These are phyloP conservation scores for Przewalskia tangutica DNA, from an alignment of 257 asterid species.

Conservation along the genomic window DNA sequence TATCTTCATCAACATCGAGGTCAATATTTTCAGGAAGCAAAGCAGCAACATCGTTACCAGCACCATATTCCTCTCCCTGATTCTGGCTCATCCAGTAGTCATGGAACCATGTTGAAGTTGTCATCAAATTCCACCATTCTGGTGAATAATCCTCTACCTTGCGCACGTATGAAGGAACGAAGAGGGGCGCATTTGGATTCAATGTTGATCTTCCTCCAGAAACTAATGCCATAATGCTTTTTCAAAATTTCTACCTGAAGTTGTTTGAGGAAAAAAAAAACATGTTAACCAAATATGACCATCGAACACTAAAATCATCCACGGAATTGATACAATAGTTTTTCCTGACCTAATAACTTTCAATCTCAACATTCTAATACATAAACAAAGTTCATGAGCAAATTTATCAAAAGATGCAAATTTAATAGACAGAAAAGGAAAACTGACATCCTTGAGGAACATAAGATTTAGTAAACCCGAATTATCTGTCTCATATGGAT, in stretches of 20 bases:
- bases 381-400: not conserved
- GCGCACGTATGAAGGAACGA: constrained; percentile 66
- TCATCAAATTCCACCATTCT: constrained; percentile 87
- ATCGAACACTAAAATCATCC: not conserved
- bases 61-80: constrained; percentile 42
- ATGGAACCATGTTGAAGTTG: constrained; percentile 71
- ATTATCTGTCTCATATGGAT: not conserved
- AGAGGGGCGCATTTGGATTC: constrained; percentile 80
- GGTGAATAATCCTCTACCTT: constrained; percentile 95
- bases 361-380: not conserved
- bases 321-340: not conserved
- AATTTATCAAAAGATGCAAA: not conserved
- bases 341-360: not conserved
- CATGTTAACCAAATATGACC: not conserved
- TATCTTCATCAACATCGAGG: constrained; percentile 73
- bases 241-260: constrained; percentile 6
- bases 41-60: constrained; percentile 19
- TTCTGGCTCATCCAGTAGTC: constrained; percentile 77
- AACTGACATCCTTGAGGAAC: not conserved
- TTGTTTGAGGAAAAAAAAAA: not conserved
- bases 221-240: constrained; percentile 57
- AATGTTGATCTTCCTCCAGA: constrained; percentile 65
- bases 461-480: no score
- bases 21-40: constrained; percentile 74
- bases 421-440: not conserved